Percentiles rank a stretch among this genome's conserved stretches.
Evolutionary conservation across 2,329 filamentous ascomycete genomes (phyloP).

Genomic region (Fusarium burgessii): DNA sequence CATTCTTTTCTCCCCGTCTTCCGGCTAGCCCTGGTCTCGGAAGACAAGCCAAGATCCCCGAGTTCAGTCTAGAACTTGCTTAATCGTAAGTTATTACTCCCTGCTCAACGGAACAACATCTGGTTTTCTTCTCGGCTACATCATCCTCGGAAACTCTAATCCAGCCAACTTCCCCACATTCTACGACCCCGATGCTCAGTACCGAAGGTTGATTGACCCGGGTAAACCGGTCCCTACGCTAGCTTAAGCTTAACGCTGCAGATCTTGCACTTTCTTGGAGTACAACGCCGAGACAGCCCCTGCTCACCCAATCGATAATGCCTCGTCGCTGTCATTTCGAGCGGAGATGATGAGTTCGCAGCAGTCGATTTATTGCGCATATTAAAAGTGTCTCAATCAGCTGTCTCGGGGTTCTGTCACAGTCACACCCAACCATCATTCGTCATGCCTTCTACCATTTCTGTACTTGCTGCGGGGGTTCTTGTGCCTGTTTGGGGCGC

Average conservation of each 20-base stretch:
- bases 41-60: background rate
- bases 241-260: constrained; percentile 13
- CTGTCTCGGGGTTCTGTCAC: background rate
- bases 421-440: background rate
- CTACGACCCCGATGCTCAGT: background rate
- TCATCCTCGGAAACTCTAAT: constrained; percentile 8
- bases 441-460: constrained; percentile 36
- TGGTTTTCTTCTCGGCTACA: background rate
- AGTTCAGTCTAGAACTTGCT: constrained; percentile 1
- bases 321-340: constrained; percentile 8
- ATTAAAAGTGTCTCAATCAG: constrained; percentile 29
- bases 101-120: background rate
- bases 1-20: background rate
- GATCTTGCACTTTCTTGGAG: constrained; percentile 20
- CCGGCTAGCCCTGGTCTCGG: background rate
- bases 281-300: constrained; percentile 1
- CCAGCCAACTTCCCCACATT: constrained; percentile 1
- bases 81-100: constrained; percentile 12
- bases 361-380: background rate
- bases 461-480: constrained; percentile 34
- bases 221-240: background rate
- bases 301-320: constrained; percentile 16
- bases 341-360: background rate
- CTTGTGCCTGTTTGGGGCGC: constrained; percentile 29
- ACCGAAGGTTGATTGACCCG: constrained; percentile 9